Base-by-base conservation (phyloP, 2,329 filamentous ascomycete genomes). In the Gnomoniopsis sp. region DNA sequence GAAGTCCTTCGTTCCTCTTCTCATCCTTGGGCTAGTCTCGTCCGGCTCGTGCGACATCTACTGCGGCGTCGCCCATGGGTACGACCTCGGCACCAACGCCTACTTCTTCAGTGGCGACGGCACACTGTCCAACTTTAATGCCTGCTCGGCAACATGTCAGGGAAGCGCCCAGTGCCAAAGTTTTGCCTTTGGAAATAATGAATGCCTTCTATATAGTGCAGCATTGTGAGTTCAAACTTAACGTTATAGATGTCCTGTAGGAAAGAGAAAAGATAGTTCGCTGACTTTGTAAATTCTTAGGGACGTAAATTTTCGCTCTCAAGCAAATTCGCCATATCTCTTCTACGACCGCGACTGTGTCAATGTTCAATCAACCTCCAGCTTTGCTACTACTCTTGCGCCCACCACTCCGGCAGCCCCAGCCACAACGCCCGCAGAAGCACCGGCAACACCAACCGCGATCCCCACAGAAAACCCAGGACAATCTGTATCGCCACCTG, bases 291-390 rank as follows among this genome's bases (percentile, higher is more conserved):
- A 1, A 3, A 4, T 7, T 8, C n/a, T 15, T 30, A 62, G 57
- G 4, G 53, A 62, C 30, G 38, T 43, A 33, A 59, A 62, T 30
- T 62, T 62, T 49, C 59, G 59, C 36, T 2, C 49, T 14, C 59
- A 62, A 33, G 22, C 52, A n/a, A 49, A 56, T 36, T 59, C 56
- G 43, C 59, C 59, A 3, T 62, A 48, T 34, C 49, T 62, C 12
- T 62, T 62, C 46, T 62, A 59, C 49, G 59, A 62, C 53, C 59
- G 59, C 49, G 43, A 59, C 57, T 62, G 59, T 26, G 30, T 48
- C n/a, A 12, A 47, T 7, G 49, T 61, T 21, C 38, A 61, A 49
- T 34, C 57, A 8, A 51, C 53, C 10, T 62, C 60, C 4, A 57
- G 49, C 49, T 62, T 62, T 49, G 52, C 44, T 10, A 59, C 59